Base-by-base conservation (phyloP, 2,329 filamentous ascomycete species). In the Apiospora sp. region DNA sequence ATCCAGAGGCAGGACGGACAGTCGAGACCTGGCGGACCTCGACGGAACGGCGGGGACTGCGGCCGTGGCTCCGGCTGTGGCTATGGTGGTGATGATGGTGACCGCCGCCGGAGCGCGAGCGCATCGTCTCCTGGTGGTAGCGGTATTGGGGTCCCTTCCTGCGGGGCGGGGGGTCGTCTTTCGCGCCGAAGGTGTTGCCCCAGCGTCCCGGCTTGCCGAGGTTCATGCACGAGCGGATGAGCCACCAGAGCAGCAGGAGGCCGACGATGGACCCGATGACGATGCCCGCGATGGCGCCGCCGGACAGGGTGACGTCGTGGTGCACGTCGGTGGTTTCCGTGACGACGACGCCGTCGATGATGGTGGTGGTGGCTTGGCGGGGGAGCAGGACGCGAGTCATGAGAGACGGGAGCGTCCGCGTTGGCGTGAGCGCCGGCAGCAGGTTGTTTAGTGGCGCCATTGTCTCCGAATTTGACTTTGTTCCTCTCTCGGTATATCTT, bases 211-310 rank as follows among this genome's bases (percentile, higher is more conserved):
- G 76, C 19, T 72, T 64, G 12, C 83, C 83, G 49, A 85, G 75
- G 75, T 85, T 85, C 69, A 79, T 75, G 77, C 85, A 87, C 2
- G 84, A 86, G 7, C 83, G 81, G 74, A 87, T 71, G 73, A 88
- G 78, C 86, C 86, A 88, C 48, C 84, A 73, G 4, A 88, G 72
- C 0, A 87, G 79, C 16, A 88, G 78, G 54, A 86, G 75, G n/a
- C 86, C 86, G 67, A 77, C 81, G 70, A 88, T 80, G 34, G 84
- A 85, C 27, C 86, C 86, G 74, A 88, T 83, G 67, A 88, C 84
- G 73, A 88, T 88, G 67, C 86, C 86, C 0, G 86, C 86, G 69
- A 88, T 88, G 67, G 85, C 86, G 67, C 86, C 86, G 68, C 85
- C 86, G 58, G 80, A 83, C 16, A 88, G 81, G 14, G 71, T 75